A percentile compares a stretch with the other conserved stretches of the same genome.
These are phyloP conservation scores for Elsinoe necatrix DNA, from an alignment of 2,329 filamentous ascomycete species.

Conservation along the genomic window DNA sequence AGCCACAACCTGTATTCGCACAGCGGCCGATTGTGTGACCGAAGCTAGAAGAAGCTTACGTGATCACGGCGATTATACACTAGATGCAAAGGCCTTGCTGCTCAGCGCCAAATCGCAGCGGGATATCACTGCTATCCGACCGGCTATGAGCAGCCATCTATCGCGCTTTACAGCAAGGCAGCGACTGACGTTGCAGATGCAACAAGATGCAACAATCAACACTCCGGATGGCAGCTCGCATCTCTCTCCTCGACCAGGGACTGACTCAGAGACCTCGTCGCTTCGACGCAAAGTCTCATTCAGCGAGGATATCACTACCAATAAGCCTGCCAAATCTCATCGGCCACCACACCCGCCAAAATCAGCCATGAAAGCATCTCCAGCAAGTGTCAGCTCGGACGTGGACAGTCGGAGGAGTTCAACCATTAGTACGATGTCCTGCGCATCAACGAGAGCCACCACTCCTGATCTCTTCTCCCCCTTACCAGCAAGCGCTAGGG, in stretches of 20 bases:
- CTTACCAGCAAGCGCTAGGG: not conserved
- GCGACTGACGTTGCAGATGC: not conserved
- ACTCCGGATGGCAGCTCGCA: not conserved
- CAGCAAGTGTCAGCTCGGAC: slow-evolving; percentile 55
- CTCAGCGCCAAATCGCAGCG: not conserved
- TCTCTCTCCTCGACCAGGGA: not conserved
- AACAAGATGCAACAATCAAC: not conserved
- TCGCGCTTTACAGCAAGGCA: not conserved
- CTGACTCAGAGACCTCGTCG: not conserved
- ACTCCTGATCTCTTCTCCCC: slow-evolving; percentile 55
- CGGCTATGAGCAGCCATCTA: not conserved
- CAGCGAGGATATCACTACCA: not conserved
- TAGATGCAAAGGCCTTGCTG: slow-evolving; percentile 2
- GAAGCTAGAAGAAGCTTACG: slow-evolving; percentile 68
- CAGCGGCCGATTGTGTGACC: slow-evolving; percentile 82
- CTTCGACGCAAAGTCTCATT: slow-evolving; percentile 7
- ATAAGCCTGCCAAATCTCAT: not conserved
- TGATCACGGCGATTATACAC: slow-evolving; percentile 44
- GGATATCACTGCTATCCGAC: not conserved
- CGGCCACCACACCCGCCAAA: not conserved
- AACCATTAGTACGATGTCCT: slow-evolving; percentile 69
- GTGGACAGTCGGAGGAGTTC: slow-evolving; percentile 66
- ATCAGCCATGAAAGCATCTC: slow-evolving; percentile 6
- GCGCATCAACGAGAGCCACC: slow-evolving; percentile 77
- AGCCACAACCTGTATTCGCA: slow-evolving; percentile 79